Conservation (phyloP, 768 basidiomycete species). For the Pleurotus sapidus region DNA sequence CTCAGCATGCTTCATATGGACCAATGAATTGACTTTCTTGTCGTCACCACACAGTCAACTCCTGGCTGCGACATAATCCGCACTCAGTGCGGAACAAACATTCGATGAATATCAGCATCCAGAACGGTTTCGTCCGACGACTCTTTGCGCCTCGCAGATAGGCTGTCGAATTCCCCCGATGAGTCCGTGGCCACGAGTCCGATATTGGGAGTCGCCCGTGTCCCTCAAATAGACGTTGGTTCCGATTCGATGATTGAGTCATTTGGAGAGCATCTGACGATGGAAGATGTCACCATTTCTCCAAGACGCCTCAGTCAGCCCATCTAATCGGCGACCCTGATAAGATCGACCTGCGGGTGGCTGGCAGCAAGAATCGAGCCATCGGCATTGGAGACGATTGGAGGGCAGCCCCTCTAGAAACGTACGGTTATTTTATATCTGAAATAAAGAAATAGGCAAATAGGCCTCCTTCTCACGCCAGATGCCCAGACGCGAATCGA, state of each 20-base stretch:
- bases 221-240: conserved; percentile 50
- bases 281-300: conserved; percentile 17
- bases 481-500: no score
- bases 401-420: no score
- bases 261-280: conserved; percentile 8
- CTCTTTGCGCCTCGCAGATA: conserved; percentile 40
- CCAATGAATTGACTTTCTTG: background rate
- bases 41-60: background rate
- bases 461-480: no score
- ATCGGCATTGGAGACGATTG: conserved; percentile 16
- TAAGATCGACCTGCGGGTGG: conserved; percentile 32
- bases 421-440: no score
- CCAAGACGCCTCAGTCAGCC: conserved; percentile 41
- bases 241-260: conserved; percentile 10
- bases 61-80: conserved; percentile 27
- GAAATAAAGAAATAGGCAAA: no score
- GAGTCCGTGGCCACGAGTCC: conserved; percentile 25
- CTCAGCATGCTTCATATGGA: no score
- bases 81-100: conserved; percentile 46
- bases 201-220: conserved; percentile 55
- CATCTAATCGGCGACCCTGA: conserved; percentile 52
- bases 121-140: conserved; percentile 35
- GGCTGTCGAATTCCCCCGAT: conserved; percentile 27
- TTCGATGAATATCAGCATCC: conserved; percentile 33
- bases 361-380: conserved; percentile 40